These are phyloP conservation scores for Strobilomyces echinocephalus DNA, from an alignment of 768 basidiomycete species.

Conservation along the genomic window DNA sequence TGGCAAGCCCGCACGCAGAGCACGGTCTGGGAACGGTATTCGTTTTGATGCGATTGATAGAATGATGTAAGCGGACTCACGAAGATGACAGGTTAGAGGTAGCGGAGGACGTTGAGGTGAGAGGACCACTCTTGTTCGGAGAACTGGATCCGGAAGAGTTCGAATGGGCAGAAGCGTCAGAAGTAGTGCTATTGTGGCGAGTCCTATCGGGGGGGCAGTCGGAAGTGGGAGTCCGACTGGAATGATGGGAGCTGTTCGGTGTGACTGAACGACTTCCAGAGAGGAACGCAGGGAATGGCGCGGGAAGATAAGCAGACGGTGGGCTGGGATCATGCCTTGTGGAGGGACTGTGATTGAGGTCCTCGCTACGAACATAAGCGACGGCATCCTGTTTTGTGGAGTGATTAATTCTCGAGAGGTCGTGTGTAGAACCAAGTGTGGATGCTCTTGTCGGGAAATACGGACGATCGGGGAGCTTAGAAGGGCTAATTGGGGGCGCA, in stretches of 20 bases:
- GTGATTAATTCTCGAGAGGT: slow-evolving; percentile 48
- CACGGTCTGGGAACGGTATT: slow-evolving; percentile 47
- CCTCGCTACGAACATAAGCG: slow-evolving; percentile 60
- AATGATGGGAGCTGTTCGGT: slow-evolving; percentile 46
- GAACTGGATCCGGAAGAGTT: slow-evolving; percentile 45
- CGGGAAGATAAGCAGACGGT: slow-evolving; percentile 32
- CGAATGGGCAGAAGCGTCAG: slow-evolving; percentile 53
- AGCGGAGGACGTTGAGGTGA: slow-evolving; percentile 48
- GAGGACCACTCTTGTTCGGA: slow-evolving; percentile 39
- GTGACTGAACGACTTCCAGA: slow-evolving; percentile 57
- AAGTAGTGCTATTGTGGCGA: slow-evolving; percentile 43
- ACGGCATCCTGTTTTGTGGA: slow-evolving; percentile 29
- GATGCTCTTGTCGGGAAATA: slow-evolving; percentile 59
- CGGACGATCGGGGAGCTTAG: slow-evolving; percentile 48
- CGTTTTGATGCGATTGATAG: slow-evolving; percentile 7
- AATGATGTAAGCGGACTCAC: slow-evolving; percentile 38
- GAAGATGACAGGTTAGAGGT: slow-evolving; percentile 55
- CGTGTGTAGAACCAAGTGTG: slow-evolving; percentile 50
- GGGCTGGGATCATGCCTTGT: slow-evolving; percentile 11
- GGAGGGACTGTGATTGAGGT: slow-evolving; percentile 51
- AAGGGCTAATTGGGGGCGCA: slow-evolving; percentile 32
- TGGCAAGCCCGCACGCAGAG: slow-evolving; percentile 70
- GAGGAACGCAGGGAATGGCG: slow-evolving; percentile 44
- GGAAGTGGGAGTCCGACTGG: slow-evolving; percentile 49
- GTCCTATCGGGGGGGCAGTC: slow-evolving; percentile 47